A percentile compares a stretch with the other conserved stretches of the same genome.
Evolutionary conservation across 192 early-diverging fungal genomes (phyloP).

Genomic region (Gigaspora rosea): DNA sequence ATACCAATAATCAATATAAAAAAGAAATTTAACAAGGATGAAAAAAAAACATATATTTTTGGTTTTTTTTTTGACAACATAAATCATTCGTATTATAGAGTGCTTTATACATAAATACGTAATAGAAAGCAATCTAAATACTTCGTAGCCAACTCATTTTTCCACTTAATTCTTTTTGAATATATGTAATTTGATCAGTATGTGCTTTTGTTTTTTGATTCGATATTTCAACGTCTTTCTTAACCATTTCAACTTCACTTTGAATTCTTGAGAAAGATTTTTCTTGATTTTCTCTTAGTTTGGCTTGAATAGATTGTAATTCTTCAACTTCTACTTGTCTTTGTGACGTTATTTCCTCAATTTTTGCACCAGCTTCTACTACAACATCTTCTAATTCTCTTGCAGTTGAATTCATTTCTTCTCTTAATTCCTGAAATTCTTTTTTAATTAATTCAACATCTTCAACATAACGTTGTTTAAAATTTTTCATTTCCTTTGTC

Average conservation of each 20-base stretch:
- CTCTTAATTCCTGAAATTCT: constrained; percentile 15
- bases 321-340: not conserved
- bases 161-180: constrained; percentile 21
- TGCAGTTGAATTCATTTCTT: constrained; percentile 5
- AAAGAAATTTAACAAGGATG: too few relatives aligned
- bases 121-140: not conserved
- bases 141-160: constrained; percentile 30
- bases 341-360: constrained; percentile 18
- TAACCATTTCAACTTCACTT: constrained; percentile 21
- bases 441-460: constrained; percentile 25
- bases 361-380: not conserved
- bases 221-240: constrained; percentile 13
- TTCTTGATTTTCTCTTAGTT: constrained; percentile 32
- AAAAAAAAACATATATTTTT: too few relatives aligned
- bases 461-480: constrained; percentile 22
- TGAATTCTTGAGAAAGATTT: constrained; percentile 4
- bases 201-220: constrained; percentile 16
- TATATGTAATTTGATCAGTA: constrained; percentile 11
- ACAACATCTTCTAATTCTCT: constrained; percentile 5
- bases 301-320: constrained; percentile 8
- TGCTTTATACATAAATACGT: too few relatives aligned
- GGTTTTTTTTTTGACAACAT: too few relatives aligned
- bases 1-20: too few relatives aligned
- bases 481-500: constrained; percentile 29
- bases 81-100: too few relatives aligned